Evolutionary conservation across 345 rosid species (phyloP), one percentile per base, ranked within the genome.

Genomic region (Pistacia vera): DNA sequence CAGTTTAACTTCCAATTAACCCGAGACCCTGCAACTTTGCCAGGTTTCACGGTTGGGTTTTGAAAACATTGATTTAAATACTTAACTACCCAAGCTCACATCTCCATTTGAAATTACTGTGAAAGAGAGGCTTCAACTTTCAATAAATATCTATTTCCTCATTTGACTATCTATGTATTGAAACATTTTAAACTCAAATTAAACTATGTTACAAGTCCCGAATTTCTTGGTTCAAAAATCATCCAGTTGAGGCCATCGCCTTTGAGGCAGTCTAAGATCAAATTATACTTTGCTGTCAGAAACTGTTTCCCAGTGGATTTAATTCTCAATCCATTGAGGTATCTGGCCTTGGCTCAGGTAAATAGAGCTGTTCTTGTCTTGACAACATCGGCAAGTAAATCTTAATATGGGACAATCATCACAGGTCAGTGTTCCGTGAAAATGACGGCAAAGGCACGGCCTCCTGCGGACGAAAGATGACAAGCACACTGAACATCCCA

Each of bases 381-480:
- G 56, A 41, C 46, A 63, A 73, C 3, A 41, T 38, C 6, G 70
- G 76, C 71, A 57, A 28, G 38, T 52, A 5, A 28, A 68, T 57
- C 35, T 57, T 58, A 2, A 66, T 57, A 46, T 20, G 46, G 54
- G 41, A 38, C 12, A 30, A 70, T 66, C 16, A 72, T 91, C 87
- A 90, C 74, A 81, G 81, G 86, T 92, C 97, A 3, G 92, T 88
- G 88, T 94, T 91, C 66, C 99, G 87, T 11, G 97, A 91, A 82
- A 94, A 97, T 1, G 98, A 97, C 0, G 99, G 99, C 78, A 94
- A 85, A 14, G 99, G 99, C 85, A 83, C 64, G 30, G 93, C 93
- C 74, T 94, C 99, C 79, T 91, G 98, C 0, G 99, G 98, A 28
- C 93, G 91, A 71, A 97, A 90, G 83, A 97, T 87, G 80, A 89